phyloP scores from a whole-genome alignment of 2,329 filamentous ascomycete genomes.

The Trichoderma breve region DNA sequence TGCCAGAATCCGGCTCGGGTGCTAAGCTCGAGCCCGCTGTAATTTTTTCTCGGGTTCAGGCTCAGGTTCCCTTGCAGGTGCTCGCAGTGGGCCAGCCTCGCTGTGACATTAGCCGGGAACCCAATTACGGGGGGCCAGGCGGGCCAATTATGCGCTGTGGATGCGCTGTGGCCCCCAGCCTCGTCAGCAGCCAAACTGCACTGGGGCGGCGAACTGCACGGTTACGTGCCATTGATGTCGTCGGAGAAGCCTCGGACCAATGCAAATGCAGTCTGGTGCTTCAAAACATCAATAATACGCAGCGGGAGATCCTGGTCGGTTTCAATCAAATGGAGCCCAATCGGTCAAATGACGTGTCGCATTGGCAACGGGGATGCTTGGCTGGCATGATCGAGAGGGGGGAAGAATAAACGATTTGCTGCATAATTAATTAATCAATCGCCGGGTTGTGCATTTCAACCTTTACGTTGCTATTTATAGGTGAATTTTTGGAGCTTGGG shows the following conservation, averaged over 20 bases:
- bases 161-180: background rate
- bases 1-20: background rate
- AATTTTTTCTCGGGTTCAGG: background rate
- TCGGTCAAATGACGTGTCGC: slow-evolving; percentile 12
- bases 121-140: background rate
- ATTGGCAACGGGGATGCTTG: background rate
- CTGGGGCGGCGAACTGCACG: background rate
- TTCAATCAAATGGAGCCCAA: slow-evolving; percentile 7
- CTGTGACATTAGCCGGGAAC: slow-evolving; percentile 2
- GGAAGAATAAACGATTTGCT: background rate
- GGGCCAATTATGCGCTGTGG: slow-evolving; percentile 4
- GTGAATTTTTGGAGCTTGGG: too few relatives aligned
- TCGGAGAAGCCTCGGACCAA: slow-evolving; percentile 11
- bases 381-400: slow-evolving; percentile 6
- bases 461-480: background rate
- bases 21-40: background rate
- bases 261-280: background rate
- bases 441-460: background rate
- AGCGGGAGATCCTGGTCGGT: slow-evolving; percentile 6
- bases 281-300: background rate
- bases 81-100: background rate
- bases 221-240: background rate
- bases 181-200: slow-evolving; percentile 7
- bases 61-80: background rate
- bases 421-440: background rate